Conservation (phyloP, 352 stramenopile genomes). For the Bremia lactucae region DNA sequence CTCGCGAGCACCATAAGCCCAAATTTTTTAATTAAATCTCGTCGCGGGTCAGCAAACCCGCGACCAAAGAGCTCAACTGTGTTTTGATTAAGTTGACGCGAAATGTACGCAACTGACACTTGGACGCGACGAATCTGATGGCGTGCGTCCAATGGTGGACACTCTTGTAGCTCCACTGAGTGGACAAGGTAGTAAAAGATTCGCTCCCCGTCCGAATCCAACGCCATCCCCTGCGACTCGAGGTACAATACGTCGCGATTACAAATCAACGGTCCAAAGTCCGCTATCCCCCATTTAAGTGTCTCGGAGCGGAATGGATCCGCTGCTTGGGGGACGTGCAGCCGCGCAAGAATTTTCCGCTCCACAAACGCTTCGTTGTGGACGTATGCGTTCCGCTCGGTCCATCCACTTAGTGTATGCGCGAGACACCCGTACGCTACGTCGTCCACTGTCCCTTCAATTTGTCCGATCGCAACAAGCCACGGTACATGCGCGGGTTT, state of each 20-base stretch:
- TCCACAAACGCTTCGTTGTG: conserved; percentile 26
- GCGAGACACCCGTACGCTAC: conserved; percentile 22
- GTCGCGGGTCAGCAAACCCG: conserved; percentile 30
- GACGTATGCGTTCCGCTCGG: conserved; percentile 27
- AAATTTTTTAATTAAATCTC: conserved; percentile 32
- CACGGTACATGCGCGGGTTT: conserved; percentile 22
- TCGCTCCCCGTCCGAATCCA: conserved; percentile 25
- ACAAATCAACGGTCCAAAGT: conserved; percentile 22
- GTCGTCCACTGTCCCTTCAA: conserved; percentile 27
- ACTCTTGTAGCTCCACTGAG: conserved; percentile 23
- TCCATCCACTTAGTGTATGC: conserved; percentile 19
- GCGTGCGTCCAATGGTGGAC: conserved; percentile 10
- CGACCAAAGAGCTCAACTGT: conserved; percentile 42
- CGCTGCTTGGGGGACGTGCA: conserved; percentile 20
- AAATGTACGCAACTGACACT: conserved; percentile 41
- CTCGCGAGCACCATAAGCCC: conserved; percentile 26
- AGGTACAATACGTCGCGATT: conserved; percentile 27
- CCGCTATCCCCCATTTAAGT: conserved; percentile 28
- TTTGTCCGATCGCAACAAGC: conserved; percentile 22
- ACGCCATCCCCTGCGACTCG: conserved; percentile 31
- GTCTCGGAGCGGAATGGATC: conserved; percentile 36
- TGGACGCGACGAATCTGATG: conserved; percentile 28
- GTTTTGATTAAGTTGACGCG: conserved; percentile 20
- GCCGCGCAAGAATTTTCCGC: conserved; percentile 26
- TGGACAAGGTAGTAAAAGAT: conserved; percentile 38